Evolutionary conservation across 257 asterid genomes (phyloP).

Genomic region (Perilla frutescens): DNA sequence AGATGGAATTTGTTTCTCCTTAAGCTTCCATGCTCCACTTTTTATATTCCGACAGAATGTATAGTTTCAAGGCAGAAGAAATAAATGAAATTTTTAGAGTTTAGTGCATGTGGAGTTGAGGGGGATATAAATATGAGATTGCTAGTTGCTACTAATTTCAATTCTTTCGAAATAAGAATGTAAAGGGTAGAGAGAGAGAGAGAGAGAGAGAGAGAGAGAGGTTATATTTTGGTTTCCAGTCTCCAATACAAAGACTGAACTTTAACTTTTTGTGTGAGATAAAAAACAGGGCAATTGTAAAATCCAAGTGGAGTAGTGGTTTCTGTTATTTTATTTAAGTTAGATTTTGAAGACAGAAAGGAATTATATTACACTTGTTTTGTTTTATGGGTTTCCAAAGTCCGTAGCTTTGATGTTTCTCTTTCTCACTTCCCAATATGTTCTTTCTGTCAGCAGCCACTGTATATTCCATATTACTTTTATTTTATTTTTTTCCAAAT

Average conservation of each 20-base stretch:
- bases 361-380: slow-evolving; percentile 49
- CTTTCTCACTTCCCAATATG: slow-evolving; percentile 94
- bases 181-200: background rate
- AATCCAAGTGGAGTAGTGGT: background rate
- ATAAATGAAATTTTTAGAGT: slow-evolving; percentile 42
- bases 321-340: slow-evolving; percentile 42
- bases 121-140: slow-evolving; percentile 55
- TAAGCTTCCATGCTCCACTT: slow-evolving; percentile 53
- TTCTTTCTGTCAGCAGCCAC: slow-evolving; percentile 61
- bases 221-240: slow-evolving; percentile 61
- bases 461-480: background rate
- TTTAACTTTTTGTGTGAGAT: slow-evolving; percentile 59
- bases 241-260: slow-evolving; percentile 91
- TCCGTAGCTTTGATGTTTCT: slow-evolving; percentile 62
- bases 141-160: background rate
- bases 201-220: slow-evolving; percentile 9
- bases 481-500: background rate
- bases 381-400: slow-evolving; percentile 46
- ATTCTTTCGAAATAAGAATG: slow-evolving; percentile 26
- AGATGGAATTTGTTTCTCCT: slow-evolving; percentile 24
- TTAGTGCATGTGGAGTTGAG: slow-evolving; percentile 63
- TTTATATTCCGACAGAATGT: slow-evolving; percentile 56
- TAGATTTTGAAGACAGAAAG: slow-evolving; percentile 60
- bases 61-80: slow-evolving; percentile 61
- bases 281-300: slow-evolving; percentile 12